Conservation (phyloP, 1,284 basidiomycete species). For the Irpex sp. region DNA sequence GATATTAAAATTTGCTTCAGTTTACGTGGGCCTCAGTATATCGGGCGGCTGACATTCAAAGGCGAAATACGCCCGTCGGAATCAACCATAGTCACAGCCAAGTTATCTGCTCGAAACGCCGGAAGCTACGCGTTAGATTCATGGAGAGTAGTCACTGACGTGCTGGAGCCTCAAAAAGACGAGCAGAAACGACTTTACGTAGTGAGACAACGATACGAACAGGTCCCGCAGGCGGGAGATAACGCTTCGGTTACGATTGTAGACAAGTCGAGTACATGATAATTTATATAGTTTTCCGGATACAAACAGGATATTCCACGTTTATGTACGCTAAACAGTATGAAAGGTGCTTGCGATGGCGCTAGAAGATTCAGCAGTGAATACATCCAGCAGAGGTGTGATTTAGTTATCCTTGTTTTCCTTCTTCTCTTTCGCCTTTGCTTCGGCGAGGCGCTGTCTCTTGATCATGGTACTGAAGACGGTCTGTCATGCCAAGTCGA, state of each 20-base stretch:
- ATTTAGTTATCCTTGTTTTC: constrained; percentile 30
- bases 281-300: background rate
- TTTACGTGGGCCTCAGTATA: constrained; percentile 45
- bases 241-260: constrained; percentile 40
- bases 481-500: constrained; percentile 39
- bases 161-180: constrained; percentile 32
- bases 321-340: background rate
- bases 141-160: constrained; percentile 63
- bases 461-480: constrained; percentile 70
- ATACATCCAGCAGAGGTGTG: background rate
- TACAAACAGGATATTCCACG: background rate
- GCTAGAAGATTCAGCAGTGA: background rate
- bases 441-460: constrained; percentile 44
- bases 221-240: constrained; percentile 37
- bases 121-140: constrained; percentile 59
- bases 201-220: constrained; percentile 45
- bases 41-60: constrained; percentile 55
- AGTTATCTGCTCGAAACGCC: constrained; percentile 53
- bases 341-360: background rate
- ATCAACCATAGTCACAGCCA: constrained; percentile 37
- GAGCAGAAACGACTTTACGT: constrained; percentile 18
- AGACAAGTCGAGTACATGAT: constrained; percentile 15
- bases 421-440: constrained; percentile 40
- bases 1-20: constrained; percentile 21
- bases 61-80: constrained; percentile 49